Percentiles rank a stretch among this genome's conserved stretches.
These are phyloP conservation scores for Taiwanofungus camphoratus DNA, from an alignment of 1,284 basidiomycete species.

Conservation along the genomic window DNA sequence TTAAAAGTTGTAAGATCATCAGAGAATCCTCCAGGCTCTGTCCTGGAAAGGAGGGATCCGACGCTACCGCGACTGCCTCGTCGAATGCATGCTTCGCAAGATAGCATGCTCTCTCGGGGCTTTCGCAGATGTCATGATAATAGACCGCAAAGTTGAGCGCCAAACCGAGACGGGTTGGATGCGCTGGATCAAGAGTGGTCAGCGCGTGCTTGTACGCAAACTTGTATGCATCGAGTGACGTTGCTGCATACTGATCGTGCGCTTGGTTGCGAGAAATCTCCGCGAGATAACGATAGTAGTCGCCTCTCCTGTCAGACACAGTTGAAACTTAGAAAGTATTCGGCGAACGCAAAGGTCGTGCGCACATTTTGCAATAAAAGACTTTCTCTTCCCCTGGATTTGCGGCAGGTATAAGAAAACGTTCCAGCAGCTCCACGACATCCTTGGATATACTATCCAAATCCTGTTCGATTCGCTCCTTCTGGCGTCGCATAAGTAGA, in stretches of 20 bases:
- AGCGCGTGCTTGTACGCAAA: constrained; percentile 61
- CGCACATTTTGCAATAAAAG: constrained; percentile 66
- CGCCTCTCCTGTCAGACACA: constrained; percentile 47
- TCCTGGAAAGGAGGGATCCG: constrained; percentile 29
- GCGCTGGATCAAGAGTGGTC: constrained; percentile 49
- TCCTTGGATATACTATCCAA: constrained; percentile 53
- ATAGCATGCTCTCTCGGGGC: constrained; percentile 89
- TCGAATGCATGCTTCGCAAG: constrained; percentile 76
- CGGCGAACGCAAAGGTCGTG: constrained; percentile 2
- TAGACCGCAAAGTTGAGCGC: constrained; percentile 97
- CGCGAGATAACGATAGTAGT: constrained; percentile 65
- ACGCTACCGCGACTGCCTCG: constrained; percentile 51
- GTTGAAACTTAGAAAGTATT: background rate
- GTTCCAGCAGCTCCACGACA: constrained; percentile 49
- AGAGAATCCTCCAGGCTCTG: constrained; percentile 54
- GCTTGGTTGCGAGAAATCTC: constrained; percentile 46
- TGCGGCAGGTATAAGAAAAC: constrained; percentile 48
- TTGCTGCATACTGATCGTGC: constrained; percentile 43
- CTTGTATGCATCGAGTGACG: constrained; percentile 61
- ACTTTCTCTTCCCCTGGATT: constrained; percentile 57
- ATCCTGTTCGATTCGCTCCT: constrained; percentile 51
- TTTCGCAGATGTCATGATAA: constrained; percentile 93
- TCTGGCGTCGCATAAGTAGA: constrained; percentile 45
- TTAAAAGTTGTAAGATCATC: constrained; percentile 59
- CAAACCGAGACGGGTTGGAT: constrained; percentile 78